phyloP scores from a whole-genome alignment of 768 basidiomycete species.

The Tremella yokohamensis region DNA sequence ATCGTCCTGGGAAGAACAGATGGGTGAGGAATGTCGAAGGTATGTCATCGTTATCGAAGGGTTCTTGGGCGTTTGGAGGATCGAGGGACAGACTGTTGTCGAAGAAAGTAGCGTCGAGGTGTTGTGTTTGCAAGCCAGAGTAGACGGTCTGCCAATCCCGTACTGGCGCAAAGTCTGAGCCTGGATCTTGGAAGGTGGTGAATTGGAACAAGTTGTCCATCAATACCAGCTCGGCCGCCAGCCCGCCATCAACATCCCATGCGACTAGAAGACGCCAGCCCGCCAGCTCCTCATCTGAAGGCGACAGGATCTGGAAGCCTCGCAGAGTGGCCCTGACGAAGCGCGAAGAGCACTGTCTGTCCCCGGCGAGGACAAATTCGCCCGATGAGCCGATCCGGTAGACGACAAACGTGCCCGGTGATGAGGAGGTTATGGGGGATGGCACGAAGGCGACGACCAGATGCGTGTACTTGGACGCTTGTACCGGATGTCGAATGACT shows the following conservation, averaged over 20 bases:
- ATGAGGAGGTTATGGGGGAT: conserved; percentile 61
- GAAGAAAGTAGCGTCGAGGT: conserved; percentile 63
- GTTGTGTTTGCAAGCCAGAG: conserved; percentile 15
- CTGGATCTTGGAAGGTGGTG: conserved; percentile 56
- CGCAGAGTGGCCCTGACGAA: conserved; percentile 28
- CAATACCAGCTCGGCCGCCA: conserved; percentile 21
- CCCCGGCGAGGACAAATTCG: conserved; percentile 26
- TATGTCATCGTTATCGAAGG: conserved; percentile 53
- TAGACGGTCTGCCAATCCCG: conserved; percentile 39
- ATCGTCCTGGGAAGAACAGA: conserved; percentile 80
- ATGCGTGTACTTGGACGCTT: conserved; percentile 53
- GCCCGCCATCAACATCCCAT: conserved; percentile 40
- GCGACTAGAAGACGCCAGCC: conserved; percentile 40
- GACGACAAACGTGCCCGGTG: conserved; percentile 78
- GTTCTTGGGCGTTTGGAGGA: conserved; percentile 48
- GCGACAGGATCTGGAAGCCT: conserved; percentile 36
- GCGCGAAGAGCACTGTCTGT: conserved; percentile 48
- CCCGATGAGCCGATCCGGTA: conserved; percentile 22
- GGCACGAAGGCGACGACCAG: conserved; percentile 71
- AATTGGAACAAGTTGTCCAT: conserved; percentile 57
- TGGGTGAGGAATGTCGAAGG: conserved; percentile 75
- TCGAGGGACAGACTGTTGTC: conserved; percentile 67
- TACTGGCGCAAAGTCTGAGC: conserved; percentile 15
- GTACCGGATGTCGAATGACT: conserved; percentile 54
- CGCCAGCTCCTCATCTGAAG: conserved; percentile 16